These are phyloP conservation scores for Leucaena leucocephala DNA, from an alignment of 306 rosid species.

Conservation along the genomic window DNA sequence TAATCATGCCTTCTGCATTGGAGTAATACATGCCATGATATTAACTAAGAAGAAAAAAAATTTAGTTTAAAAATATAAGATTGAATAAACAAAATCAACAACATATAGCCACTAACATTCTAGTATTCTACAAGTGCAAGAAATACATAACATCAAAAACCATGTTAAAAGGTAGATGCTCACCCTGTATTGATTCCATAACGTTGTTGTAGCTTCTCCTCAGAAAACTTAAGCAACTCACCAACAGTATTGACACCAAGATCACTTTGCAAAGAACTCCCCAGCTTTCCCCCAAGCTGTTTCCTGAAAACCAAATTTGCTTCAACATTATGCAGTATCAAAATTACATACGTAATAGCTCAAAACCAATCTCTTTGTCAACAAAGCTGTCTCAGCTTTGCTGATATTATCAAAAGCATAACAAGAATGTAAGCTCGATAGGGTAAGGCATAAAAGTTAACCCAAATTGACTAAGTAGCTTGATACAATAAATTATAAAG, in stretches of 20 bases:
- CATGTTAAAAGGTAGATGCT: slow-evolving; percentile 16
- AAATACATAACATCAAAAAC: slow-evolving; percentile 11
- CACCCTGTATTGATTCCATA: slow-evolving; percentile 95
- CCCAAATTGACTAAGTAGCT: not conserved
- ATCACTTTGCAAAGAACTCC: slow-evolving; percentile 81
- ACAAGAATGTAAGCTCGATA: slow-evolving; percentile 20
- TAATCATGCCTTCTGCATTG: slow-evolving; percentile 12
- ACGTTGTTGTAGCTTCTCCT: slow-evolving; percentile 77
- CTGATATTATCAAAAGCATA: slow-evolving; percentile 34
- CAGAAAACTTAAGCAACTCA: slow-evolving; percentile 80
- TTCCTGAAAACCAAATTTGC: slow-evolving; percentile 64
- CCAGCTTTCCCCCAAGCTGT: slow-evolving; percentile 98
- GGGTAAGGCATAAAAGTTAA: not conserved
- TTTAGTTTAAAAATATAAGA: slow-evolving; percentile 25
- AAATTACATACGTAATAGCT: not conserved
- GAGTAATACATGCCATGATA: slow-evolving; percentile 9
- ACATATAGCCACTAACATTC: slow-evolving; percentile 16
- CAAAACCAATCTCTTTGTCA: not conserved
- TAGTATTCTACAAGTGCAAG: slow-evolving; percentile 23
- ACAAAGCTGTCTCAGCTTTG: slow-evolving; percentile 25
- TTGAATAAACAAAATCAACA: slow-evolving; percentile 5
- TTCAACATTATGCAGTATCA: slow-evolving; percentile 24
- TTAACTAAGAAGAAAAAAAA: slow-evolving; percentile 1
- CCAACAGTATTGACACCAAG: slow-evolving; percentile 82
- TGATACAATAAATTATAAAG: slow-evolving; percentile 17